Percentiles rank a stretch among this genome's conserved stretches.
phyloP scores from a whole-genome alignment of 2,329 filamentous ascomycete species.

The Thielaviopsis musarum region DNA sequence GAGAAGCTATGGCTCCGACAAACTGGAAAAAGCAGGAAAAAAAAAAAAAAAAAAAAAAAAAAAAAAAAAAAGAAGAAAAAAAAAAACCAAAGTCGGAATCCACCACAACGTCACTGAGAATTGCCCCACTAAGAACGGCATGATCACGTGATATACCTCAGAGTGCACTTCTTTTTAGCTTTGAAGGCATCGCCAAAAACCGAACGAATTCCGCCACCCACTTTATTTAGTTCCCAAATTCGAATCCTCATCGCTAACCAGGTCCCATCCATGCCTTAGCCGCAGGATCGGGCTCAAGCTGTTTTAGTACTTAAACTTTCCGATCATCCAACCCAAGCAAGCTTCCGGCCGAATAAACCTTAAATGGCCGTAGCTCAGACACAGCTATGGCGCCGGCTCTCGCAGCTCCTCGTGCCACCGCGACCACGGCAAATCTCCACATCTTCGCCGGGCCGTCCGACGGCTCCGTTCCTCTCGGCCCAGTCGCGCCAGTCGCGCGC shows the following conservation, averaged over 20 bases:
- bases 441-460: slow-evolving; percentile 23
- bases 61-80: not conserved
- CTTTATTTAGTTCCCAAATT: not conserved
- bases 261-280: not conserved
- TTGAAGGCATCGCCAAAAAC: not conserved
- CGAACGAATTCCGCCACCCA: not conserved
- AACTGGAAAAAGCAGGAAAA: slow-evolving; percentile 17
- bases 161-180: too few species aligned
- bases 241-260: not conserved
- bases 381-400: slow-evolving; percentile 15
- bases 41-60: not conserved
- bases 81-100: not conserved
- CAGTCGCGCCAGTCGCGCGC: slow-evolving; percentile 36
- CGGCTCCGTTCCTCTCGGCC: slow-evolving; percentile 34
- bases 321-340: too few species aligned
- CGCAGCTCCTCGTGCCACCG: slow-evolving; percentile 14
- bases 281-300: not conserved
- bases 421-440: slow-evolving; percentile 36
- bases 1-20: slow-evolving; percentile 6
- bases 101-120: not conserved
- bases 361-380: slow-evolving; percentile 14
- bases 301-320: not conserved
- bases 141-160: not conserved
- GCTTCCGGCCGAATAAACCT: not conserved
- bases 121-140: too few species aligned